Percentiles rank a stretch among this genome's conserved stretches.
Evolutionary conservation across 352 stramenopile genomes (phyloP).

Genomic region (Phytophthora tubulina): DNA sequence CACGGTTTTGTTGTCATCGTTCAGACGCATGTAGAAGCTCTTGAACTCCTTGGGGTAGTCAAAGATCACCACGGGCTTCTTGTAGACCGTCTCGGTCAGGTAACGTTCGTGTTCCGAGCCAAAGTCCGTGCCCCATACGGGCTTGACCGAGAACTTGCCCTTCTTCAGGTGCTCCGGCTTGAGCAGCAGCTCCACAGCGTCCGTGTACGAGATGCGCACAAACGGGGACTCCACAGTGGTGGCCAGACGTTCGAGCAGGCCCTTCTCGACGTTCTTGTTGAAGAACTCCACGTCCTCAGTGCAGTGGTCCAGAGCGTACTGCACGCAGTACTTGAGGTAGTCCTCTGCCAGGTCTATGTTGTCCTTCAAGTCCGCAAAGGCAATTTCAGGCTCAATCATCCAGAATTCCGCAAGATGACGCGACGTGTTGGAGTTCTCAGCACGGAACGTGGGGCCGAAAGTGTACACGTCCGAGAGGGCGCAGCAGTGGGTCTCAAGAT

Average conservation of each 20-base stretch:
- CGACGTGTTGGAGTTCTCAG: slow-evolving; percentile 99
- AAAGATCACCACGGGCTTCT: slow-evolving; percentile 97
- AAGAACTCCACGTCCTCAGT: slow-evolving; percentile 95
- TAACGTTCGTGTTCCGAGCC: slow-evolving; percentile 98
- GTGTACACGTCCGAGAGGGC: slow-evolving; percentile 95
- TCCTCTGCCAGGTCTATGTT: slow-evolving; percentile 97
- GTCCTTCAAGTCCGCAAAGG: slow-evolving; percentile 90
- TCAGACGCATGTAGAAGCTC: slow-evolving; percentile 99
- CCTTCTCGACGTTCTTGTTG: slow-evolving; percentile 93
- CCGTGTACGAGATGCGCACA: slow-evolving; percentile 93
- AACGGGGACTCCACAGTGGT: slow-evolving; percentile 66
- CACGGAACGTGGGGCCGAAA: slow-evolving; percentile 99
- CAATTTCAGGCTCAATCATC: slow-evolving; percentile 98
- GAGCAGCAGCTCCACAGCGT: slow-evolving; percentile 94
- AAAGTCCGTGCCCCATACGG: slow-evolving; percentile 96
- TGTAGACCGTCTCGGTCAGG: slow-evolving; percentile 92
- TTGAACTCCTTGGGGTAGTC: slow-evolving; percentile 99
- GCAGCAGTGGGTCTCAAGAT: slow-evolving; percentile 95
- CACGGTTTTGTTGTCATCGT: slow-evolving; percentile 97
- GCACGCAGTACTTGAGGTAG: slow-evolving; percentile 96
- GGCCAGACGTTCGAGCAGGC: slow-evolving; percentile 74
- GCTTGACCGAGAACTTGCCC: slow-evolving; percentile 90
- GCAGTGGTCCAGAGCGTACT: slow-evolving; percentile 94
- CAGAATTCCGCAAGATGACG: slow-evolving; percentile 98
- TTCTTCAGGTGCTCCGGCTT: slow-evolving; percentile 83